phyloP scores from a whole-genome alignment of 1,284 basidiomycete genomes.

The Porodaedalea pini region DNA sequence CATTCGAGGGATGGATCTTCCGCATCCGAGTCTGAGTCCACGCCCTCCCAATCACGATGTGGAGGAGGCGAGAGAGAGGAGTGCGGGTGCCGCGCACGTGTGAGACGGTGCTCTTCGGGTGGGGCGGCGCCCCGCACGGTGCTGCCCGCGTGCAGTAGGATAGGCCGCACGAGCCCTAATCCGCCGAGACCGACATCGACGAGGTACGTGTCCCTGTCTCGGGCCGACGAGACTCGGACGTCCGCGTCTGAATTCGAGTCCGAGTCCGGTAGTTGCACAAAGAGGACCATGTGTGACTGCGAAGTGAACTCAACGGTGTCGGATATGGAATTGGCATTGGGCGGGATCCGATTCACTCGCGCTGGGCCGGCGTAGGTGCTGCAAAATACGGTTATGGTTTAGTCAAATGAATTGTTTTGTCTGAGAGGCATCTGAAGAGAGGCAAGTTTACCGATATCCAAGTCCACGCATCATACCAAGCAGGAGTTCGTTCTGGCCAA shows the following conservation, averaged over 20 bases:
- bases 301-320: constrained; percentile 3
- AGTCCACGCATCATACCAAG: constrained; percentile 20
- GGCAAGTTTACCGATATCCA: constrained; percentile 15
- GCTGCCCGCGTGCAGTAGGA: constrained; percentile 13
- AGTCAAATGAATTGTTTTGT: no score
- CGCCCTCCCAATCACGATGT: not conserved
- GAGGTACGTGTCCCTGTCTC: constrained; percentile 13
- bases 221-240: not conserved
- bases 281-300: constrained; percentile 17
- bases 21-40: no score
- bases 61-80: constrained; percentile 6
- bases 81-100: constrained; percentile 10
- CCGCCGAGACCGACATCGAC: constrained; percentile 23
- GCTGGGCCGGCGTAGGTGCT: no score
- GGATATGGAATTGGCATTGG: no score
- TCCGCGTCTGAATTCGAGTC: not conserved
- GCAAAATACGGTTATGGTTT: no score
- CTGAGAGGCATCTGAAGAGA: no score
- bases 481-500: constrained; percentile 19
- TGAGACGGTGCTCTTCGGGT: constrained; percentile 18
- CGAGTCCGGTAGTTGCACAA: constrained; percentile 11
- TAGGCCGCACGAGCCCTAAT: constrained; percentile 15
- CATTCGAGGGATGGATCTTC: not conserved
- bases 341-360: no score
- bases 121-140: constrained; percentile 14